A percentile compares a stretch with the other conserved stretches of the same genome.
phyloP scores from a whole-genome alignment of 257 asterid genomes.

The Handroanthus guayacan region DNA sequence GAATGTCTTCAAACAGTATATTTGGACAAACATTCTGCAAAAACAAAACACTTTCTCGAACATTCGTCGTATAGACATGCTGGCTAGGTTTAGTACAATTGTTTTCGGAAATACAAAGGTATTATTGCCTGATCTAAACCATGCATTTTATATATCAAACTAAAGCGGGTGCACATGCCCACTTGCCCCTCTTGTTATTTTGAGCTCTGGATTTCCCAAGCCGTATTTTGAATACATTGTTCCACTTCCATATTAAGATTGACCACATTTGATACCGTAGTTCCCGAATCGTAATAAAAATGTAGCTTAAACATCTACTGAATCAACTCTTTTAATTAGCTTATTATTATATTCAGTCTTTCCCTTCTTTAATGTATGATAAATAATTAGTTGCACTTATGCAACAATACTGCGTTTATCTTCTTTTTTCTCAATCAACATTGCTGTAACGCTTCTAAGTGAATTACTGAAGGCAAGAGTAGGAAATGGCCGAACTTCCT shows the following conservation, averaged over 20 bases:
- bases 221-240: not conserved
- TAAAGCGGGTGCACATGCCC: not conserved
- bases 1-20: no score
- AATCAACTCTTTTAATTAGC: constrained; percentile 21
- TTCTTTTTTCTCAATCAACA: not conserved
- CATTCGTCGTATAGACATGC: not conserved
- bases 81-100: constrained; percentile 8
- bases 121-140: not conserved
- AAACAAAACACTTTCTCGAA: not conserved
- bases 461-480: not conserved
- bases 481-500: not conserved
- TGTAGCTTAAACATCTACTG: constrained; percentile 3
- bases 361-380: not conserved
- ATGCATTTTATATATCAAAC: not conserved
- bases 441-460: not conserved
- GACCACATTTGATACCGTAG: not conserved
- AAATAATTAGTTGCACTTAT: not conserved
- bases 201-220: not conserved
- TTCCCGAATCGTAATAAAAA: not conserved
- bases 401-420: not conserved
- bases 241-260: not conserved
- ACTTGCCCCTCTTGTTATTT: not conserved
- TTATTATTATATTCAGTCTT: not conserved
- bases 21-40: not conserved
- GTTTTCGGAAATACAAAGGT: not conserved